Conservation (phyloP, 2,329 filamentous ascomycete genomes). For the Endoconidiophora laricicola region DNA sequence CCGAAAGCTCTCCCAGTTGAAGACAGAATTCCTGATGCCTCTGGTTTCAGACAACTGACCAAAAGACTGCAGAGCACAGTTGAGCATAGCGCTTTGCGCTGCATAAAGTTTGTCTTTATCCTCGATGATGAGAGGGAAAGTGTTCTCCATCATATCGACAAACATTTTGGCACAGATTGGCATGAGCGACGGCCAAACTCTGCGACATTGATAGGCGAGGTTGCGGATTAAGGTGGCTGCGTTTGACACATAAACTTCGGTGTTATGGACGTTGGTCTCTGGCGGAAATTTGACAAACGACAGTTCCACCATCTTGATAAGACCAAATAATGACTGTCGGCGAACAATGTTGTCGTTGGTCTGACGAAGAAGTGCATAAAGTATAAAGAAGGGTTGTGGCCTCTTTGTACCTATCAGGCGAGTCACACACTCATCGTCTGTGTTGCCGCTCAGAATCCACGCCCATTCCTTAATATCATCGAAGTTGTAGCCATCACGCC, state of each 20-base stretch:
- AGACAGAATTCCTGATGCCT: slow-evolving; percentile 23
- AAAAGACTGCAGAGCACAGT: slow-evolving; percentile 21
- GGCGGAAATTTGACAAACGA: slow-evolving; percentile 6
- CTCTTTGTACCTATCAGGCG: background rate
- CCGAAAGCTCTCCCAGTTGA: slow-evolving; percentile 42
- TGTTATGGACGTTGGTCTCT: background rate
- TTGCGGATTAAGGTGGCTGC: slow-evolving; percentile 4
- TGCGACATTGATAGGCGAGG: slow-evolving; percentile 13
- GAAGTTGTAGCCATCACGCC: background rate
- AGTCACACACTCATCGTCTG: slow-evolving; percentile 7
- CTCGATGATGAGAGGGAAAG: slow-evolving; percentile 13
- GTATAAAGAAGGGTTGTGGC: slow-evolving; percentile 4
- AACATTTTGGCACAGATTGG: slow-evolving; percentile 19
- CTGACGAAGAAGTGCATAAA: slow-evolving; percentile 6
- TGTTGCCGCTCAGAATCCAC: slow-evolving; percentile 3
- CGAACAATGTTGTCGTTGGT: slow-evolving; percentile 4
- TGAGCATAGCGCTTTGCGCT: slow-evolving; percentile 21
- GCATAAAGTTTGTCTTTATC: slow-evolving; percentile 14
- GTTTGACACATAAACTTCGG: background rate
- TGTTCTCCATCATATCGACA: slow-evolving; percentile 18
- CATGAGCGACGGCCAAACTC: slow-evolving; percentile 18
- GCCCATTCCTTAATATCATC: slow-evolving; percentile 8
- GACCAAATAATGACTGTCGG: slow-evolving; percentile 2
- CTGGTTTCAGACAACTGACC: slow-evolving; percentile 18
- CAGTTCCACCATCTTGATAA: background rate